Percentiles rank a stretch among this genome's conserved stretches.
Evolutionary conservation across 192 early-diverging fungal genomes (phyloP).

Genomic region (Diversispora epigaea): DNA sequence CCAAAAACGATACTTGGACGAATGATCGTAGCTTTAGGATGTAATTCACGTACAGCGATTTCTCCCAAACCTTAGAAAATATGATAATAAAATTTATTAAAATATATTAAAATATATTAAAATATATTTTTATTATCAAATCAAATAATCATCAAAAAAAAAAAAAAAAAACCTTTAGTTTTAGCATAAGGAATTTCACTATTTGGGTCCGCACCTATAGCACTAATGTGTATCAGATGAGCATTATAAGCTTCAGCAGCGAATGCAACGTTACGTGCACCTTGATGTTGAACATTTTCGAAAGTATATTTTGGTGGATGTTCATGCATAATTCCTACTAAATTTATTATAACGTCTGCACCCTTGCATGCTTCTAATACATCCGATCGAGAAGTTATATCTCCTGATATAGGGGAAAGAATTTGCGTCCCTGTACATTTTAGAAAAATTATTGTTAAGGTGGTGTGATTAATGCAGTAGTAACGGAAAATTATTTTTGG

Average conservation of each 20-base stretch:
- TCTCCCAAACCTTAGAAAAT: conserved; percentile 35
- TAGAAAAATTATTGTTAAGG: background rate
- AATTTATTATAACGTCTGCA: conserved; percentile 33
- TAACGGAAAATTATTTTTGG: background rate
- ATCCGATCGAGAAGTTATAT: conserved; percentile 30
- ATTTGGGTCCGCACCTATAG: conserved; percentile 38
- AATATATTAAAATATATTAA: background rate
- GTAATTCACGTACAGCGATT: conserved; percentile 30
- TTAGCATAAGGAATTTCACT: conserved; percentile 34
- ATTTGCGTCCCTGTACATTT: conserved; percentile 21
- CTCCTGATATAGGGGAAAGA: conserved; percentile 8
- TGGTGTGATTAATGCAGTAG: background rate
- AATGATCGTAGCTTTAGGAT: conserved; percentile 33
- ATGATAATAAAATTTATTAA: background rate
- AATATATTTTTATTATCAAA: no score
- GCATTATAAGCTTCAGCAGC: conserved; percentile 33
- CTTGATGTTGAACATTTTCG: conserved; percentile 36
- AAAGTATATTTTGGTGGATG: conserved; percentile 36
- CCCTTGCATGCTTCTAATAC: conserved; percentile 31
- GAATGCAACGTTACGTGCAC: conserved; percentile 36
- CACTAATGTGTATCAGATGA: conserved; percentile 36
- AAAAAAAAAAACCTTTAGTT: no score
- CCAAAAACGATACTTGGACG: conserved; percentile 44
- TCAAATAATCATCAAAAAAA: no score
- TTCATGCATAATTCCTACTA: conserved; percentile 45